These are phyloP conservation scores for Garcia nutans DNA, from an alignment of 345 rosid genomes.

Conservation along the genomic window DNA sequence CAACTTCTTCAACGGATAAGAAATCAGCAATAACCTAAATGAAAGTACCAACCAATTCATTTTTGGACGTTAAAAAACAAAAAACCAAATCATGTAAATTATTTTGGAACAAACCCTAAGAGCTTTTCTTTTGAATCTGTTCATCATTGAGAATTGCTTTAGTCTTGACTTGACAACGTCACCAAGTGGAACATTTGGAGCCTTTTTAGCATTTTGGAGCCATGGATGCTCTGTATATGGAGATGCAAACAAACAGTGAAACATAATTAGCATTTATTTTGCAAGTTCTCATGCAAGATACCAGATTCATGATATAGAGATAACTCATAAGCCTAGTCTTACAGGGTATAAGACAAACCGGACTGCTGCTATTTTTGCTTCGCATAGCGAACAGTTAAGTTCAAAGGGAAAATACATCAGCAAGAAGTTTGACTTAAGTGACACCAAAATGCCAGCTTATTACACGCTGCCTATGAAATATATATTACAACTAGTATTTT, in stretches of 20 bases:
- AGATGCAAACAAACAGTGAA: constrained; percentile 18
- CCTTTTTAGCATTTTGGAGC: constrained; percentile 98
- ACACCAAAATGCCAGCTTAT: not conserved
- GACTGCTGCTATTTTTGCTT: not conserved
- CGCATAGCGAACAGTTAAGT: not conserved
- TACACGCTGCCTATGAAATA: not conserved
- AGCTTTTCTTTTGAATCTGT: constrained; percentile 99
- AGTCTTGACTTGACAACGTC: constrained; percentile 97
- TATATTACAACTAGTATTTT: not conserved
- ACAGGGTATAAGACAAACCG: not conserved
- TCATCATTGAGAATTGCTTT: constrained; percentile 98
- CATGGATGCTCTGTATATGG: constrained; percentile 81
- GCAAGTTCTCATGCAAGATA: constrained; percentile 1
- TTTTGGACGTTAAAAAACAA: not conserved
- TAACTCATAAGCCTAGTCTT: not conserved
- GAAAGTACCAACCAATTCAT: constrained; percentile 10
- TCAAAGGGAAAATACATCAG: not conserved
- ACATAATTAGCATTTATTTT: constrained; percentile 1
- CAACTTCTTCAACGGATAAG: constrained; percentile 86
- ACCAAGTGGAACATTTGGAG: constrained; percentile 95
- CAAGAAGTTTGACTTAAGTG: not conserved
- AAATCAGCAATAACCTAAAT: constrained; percentile 92
- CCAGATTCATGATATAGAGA: not conserved
- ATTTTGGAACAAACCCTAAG: constrained; percentile 66
- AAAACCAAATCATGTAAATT: constrained; percentile 9